A percentile compares a stretch with the other conserved stretches of the same genome.
These are phyloP conservation scores for Gyromitra esculenta DNA, from an alignment of 2,329 filamentous ascomycete genomes.

Conservation along the genomic window DNA sequence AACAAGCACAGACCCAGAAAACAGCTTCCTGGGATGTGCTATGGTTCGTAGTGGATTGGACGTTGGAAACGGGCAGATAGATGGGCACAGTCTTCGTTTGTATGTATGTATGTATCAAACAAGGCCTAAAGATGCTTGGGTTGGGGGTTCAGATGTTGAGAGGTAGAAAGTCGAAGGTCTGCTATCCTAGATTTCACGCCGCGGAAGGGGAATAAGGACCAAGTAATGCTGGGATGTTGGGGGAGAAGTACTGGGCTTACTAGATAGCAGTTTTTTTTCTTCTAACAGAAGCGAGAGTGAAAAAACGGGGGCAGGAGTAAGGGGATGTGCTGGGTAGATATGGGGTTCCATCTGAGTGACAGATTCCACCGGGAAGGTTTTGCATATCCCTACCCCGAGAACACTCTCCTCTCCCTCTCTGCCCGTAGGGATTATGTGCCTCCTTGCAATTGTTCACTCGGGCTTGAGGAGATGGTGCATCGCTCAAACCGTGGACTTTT, in stretches of 20 bases:
- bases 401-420: slow-evolving; percentile 10
- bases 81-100: background rate
- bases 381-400: slow-evolving; percentile 46
- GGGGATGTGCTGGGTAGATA: slow-evolving; percentile 49
- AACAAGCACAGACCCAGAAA: slow-evolving; percentile 47
- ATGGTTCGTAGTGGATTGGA: slow-evolving; percentile 11
- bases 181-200: slow-evolving; percentile 30
- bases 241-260: slow-evolving; percentile 27
- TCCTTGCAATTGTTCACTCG: slow-evolving; percentile 40
- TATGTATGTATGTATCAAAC: slow-evolving; percentile 10
- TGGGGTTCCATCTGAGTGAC: slow-evolving; percentile 51
- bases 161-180: slow-evolving; percentile 5
- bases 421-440: slow-evolving; percentile 28
- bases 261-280: slow-evolving; percentile 25
- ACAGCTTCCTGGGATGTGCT: slow-evolving; percentile 28
- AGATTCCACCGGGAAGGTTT: slow-evolving; percentile 48
- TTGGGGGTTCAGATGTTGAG: slow-evolving; percentile 20
- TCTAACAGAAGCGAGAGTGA: slow-evolving; percentile 34
- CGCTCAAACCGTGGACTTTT: slow-evolving; percentile 31
- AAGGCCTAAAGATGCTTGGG: slow-evolving; percentile 9
- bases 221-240: slow-evolving; percentile 11
- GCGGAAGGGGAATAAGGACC: slow-evolving; percentile 10
- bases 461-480: slow-evolving; percentile 24
- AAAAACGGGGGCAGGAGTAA: slow-evolving; percentile 40
- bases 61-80: background rate